These are phyloP conservation scores for Mesostigma viride DNA, from an alignment of 139 green algal genomes.

Conservation along the genomic window DNA sequence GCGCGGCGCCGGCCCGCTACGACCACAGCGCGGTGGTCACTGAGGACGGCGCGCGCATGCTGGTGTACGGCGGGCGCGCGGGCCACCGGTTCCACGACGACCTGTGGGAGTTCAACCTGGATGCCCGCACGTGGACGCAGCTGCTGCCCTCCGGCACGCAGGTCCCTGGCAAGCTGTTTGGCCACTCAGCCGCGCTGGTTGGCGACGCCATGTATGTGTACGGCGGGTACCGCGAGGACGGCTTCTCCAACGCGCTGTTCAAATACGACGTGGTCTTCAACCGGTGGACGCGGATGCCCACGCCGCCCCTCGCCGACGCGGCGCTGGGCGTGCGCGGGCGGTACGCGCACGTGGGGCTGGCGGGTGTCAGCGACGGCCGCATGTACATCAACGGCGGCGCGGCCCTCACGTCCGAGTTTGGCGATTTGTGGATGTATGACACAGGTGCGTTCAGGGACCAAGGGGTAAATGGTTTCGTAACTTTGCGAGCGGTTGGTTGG, in stretches of 20 bases:
- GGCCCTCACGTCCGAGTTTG: background rate
- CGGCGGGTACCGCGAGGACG: slow-evolving; percentile 20
- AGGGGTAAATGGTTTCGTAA: too few species aligned
- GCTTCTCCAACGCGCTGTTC: slow-evolving; percentile 18
- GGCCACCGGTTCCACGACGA: slow-evolving; percentile 3
- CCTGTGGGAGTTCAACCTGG: slow-evolving; percentile 21
- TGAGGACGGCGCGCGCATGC: slow-evolving; percentile 10
- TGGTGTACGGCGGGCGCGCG: slow-evolving; percentile 14
- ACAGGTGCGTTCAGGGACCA: background rate
- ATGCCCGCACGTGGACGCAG: background rate
- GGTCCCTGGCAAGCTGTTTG: slow-evolving; percentile 4
- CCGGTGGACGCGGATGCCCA: background rate
- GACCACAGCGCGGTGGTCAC: slow-evolving; percentile 17
- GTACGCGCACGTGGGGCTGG: slow-evolving; percentile 2
- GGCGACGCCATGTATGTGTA: slow-evolving; percentile 14
- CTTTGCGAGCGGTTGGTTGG: too few species aligned
- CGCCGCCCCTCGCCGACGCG: background rate
- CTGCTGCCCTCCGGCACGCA: slow-evolving; percentile 4
- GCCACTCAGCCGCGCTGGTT: slow-evolving; percentile 8
- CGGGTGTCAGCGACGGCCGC: background rate
- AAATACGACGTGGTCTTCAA: background rate
- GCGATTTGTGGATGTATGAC: slow-evolving; percentile 10
- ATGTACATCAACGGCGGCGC: slow-evolving; percentile 14
- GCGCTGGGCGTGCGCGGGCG: background rate
- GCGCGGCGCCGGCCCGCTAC: slow-evolving; percentile 8